These are phyloP conservation scores for Macrophomina pseudophaseolina DNA, from an alignment of 2,329 filamentous ascomycete species.

Conservation along the genomic window DNA sequence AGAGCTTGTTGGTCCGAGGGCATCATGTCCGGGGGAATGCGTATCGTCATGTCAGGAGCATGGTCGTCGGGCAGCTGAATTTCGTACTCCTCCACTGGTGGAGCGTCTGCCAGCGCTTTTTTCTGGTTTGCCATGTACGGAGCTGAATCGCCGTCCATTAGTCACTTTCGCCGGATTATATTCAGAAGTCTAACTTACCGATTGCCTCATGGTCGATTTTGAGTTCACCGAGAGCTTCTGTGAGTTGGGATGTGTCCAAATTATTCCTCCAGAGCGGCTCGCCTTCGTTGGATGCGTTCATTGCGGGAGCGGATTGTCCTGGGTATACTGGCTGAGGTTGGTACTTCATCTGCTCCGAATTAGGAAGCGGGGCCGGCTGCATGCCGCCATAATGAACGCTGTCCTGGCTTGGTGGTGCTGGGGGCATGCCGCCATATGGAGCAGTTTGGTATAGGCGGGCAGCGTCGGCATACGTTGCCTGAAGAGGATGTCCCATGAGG, in stretches of 20 bases:
- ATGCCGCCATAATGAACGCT: conserved; percentile 44
- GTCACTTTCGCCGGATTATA: conserved; percentile 16
- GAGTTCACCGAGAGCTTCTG: conserved; percentile 81
- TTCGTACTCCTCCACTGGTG: conserved; percentile 74
- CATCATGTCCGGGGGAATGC: conserved; percentile 93
- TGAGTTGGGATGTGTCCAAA: conserved; percentile 65
- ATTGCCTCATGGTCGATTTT: conserved; percentile 87
- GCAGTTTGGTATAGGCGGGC: conserved; percentile 44
- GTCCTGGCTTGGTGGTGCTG: conserved; percentile 34
- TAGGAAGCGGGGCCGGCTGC: conserved; percentile 38
- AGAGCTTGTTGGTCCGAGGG: conserved; percentile 81
- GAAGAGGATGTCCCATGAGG: conserved; percentile 24
- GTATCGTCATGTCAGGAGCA: conserved; percentile 75
- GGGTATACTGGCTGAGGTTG: conserved; percentile 41
- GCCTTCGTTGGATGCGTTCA: conserved; percentile 55
- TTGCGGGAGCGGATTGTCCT: conserved; percentile 34
- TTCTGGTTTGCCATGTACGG: conserved; percentile 79
- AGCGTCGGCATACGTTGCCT: conserved; percentile 35
- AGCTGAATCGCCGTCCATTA: conserved; percentile 56
- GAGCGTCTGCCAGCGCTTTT: conserved; percentile 61
- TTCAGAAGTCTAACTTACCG: conserved; percentile 60
- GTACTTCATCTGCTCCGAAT: conserved; percentile 42
- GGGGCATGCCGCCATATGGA: conserved; percentile 40
- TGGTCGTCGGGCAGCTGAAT: conserved; percentile 71
- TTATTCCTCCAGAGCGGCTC: conserved; percentile 48